These are phyloP conservation scores for Exophiala xenobiotica DNA, from an alignment of 2,329 filamentous ascomycete species.

Conservation along the genomic window DNA sequence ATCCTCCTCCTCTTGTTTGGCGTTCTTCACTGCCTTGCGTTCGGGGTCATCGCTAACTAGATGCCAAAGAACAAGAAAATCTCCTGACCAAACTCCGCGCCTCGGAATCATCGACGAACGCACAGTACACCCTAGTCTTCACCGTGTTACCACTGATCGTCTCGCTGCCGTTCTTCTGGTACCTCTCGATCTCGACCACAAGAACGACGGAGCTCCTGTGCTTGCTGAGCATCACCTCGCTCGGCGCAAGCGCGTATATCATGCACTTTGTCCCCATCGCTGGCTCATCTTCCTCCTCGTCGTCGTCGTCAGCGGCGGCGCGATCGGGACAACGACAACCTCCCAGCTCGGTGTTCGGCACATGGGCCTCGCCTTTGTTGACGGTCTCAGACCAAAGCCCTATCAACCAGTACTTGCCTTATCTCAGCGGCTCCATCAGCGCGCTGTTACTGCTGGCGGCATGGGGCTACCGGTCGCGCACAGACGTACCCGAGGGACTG, in stretches of 20 bases:
- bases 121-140: constrained; percentile 26
- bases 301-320: neutral
- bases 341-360: neutral
- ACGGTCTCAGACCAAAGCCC: constrained; percentile 16
- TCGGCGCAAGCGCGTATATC: constrained; percentile 26
- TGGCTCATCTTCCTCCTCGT: constrained; percentile 2
- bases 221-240: constrained; percentile 27
- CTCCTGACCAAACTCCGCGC: constrained; percentile 25
- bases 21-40: neutral
- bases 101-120: constrained; percentile 21
- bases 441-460: constrained; percentile 20
- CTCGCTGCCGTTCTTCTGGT: constrained; percentile 24
- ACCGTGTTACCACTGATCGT: constrained; percentile 26
- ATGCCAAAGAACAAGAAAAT: constrained; percentile 29
- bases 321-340: neutral
- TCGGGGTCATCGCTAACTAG: neutral
- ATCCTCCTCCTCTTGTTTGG: constrained; percentile 1
- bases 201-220: constrained; percentile 21
- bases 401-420: constrained; percentile 21
- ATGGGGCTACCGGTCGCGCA: constrained; percentile 12
- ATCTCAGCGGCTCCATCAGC: constrained; percentile 24
- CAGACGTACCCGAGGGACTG: constrained; percentile 22
- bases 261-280: constrained; percentile 24
- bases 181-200: constrained; percentile 16
- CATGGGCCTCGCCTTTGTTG: neutral